Evolutionary conservation across 768 basidiomycete genomes (phyloP).

Genomic region (Mycena galericulata): DNA sequence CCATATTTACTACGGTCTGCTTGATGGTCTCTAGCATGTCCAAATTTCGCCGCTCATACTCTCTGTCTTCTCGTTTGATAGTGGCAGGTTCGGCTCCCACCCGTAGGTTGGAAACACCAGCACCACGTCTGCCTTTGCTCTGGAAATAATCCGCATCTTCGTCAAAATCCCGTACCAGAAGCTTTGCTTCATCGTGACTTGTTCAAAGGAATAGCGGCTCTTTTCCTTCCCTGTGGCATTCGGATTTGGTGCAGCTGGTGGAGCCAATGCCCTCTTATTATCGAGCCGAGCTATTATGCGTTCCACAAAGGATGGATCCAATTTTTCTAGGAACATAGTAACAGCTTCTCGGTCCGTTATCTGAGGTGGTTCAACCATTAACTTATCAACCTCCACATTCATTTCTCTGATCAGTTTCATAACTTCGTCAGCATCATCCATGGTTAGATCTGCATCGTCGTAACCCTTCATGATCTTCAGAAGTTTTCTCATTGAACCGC

Average conservation of each 20-base stretch:
- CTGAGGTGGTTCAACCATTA: not conserved
- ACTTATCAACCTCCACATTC: not conserved
- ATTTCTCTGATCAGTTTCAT: not conserved
- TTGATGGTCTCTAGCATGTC: conserved; percentile 10
- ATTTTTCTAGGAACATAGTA: not conserved
- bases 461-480: not conserved
- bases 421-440: not conserved
- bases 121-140: no score
- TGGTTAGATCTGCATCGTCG: not conserved
- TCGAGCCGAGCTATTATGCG: not conserved
- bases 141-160: no score
- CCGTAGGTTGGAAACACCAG: no score
- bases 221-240: no score
- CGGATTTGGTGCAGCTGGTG: not conserved
- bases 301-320: not conserved
- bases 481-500: not conserved
- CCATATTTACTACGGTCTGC: conserved; percentile 1
- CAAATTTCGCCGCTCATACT: not conserved
- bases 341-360: conserved; percentile 1
- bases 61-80: not conserved
- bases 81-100: not conserved
- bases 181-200: no score
- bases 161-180: no score
- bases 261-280: not conserved
- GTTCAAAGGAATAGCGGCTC: no score